A percentile compares a stretch with the other conserved stretches of the same genome.
These are phyloP conservation scores for Ustilago sp. DNA, from an alignment of 1,284 basidiomycete species.

Conservation along the genomic window DNA sequence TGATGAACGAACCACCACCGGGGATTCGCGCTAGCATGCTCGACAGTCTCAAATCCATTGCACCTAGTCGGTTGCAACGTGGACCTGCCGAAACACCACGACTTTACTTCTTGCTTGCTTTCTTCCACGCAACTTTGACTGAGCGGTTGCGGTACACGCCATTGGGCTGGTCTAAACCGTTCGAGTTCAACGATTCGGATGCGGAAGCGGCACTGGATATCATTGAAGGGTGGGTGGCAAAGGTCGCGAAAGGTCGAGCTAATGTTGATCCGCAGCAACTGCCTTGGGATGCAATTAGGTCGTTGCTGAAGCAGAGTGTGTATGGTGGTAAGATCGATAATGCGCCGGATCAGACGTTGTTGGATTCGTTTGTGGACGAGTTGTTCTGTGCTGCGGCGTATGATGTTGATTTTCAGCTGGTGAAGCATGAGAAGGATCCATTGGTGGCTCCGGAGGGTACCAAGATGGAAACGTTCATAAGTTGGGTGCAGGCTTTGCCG, in stretches of 20 bases:
- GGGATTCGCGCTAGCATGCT: slow-evolving; percentile 67
- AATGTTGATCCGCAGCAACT: slow-evolving; percentile 65
- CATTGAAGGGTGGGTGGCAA: slow-evolving; percentile 63
- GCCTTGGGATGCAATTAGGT: slow-evolving; percentile 66
- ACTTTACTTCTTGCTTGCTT: slow-evolving; percentile 65
- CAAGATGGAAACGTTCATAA: slow-evolving; percentile 63
- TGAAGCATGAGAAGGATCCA: slow-evolving; percentile 53
- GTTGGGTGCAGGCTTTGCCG: slow-evolving; percentile 64
- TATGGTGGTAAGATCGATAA: slow-evolving; percentile 69
- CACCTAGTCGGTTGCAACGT: slow-evolving; percentile 52
- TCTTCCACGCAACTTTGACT: slow-evolving; percentile 66
- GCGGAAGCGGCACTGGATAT: slow-evolving; percentile 64
- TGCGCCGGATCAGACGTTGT: slow-evolving; percentile 61
- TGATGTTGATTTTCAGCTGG: slow-evolving; percentile 61
- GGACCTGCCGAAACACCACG: slow-evolving; percentile 63
- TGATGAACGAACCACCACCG: slow-evolving; percentile 69
- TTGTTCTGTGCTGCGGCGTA: slow-evolving; percentile 66
- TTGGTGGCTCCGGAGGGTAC: slow-evolving; percentile 65
- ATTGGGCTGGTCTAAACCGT: slow-evolving; percentile 65
- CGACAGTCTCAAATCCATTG: slow-evolving; percentile 58
- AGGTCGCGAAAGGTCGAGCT: slow-evolving; percentile 58
- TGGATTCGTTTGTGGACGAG: slow-evolving; percentile 66
- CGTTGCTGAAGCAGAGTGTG: slow-evolving; percentile 64
- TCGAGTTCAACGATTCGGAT: slow-evolving; percentile 69
- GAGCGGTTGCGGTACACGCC: slow-evolving; percentile 67